Evolutionary conservation across 768 basidiomycete genomes (phyloP), one percentile per base, ranked within the genome.

Genomic region (Auriscalpium vulgare): DNA sequence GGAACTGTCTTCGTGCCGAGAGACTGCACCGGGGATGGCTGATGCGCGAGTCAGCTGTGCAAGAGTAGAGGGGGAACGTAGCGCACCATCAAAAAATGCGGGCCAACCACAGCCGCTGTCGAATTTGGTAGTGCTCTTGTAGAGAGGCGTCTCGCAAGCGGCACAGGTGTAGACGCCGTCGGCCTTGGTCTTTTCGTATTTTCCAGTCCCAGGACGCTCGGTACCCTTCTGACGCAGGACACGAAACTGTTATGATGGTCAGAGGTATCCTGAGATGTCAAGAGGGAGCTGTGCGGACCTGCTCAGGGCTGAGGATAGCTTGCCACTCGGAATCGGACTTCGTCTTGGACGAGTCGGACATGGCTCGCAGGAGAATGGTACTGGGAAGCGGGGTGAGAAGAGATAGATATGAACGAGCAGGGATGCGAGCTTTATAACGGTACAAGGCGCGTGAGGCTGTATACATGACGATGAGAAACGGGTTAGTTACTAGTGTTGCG

Each of bases 21-120:
- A 79, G 35, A 97, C 89, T 21, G 94, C 91, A 37, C 93, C 94
- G 7, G 94, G 94, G 59, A 95, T 82, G 8, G 93, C 92, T 91
- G 59, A 36, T 36, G 44, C 43, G n/a, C 29, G 46, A 23, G 11
- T 38, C 60, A n/a, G 14, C n/a, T 51, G 50, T 23, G 17, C 23
- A 8, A 23, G 50, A 10, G 37, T 19, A 34, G 8, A 13, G 37
- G 8, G 21, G 21, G 21, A 21, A 21, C 21, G n/a, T n/a, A 9
- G 34, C 37, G 45, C 72, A 88, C 88, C 88, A 67, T 95, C 94
- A 67, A 87, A 97, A 78, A 97, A 97, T 1, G 94, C 91, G n/a
- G 95, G 94, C 94, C 94, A 97, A 21, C 94, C 94, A 65, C 91
- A 95, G 8, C 92, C 91, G 56, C 90, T 93, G 63, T 87, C 79